phyloP scores from a whole-genome alignment of 768 basidiomycete genomes.

The Russula vinacea region DNA sequence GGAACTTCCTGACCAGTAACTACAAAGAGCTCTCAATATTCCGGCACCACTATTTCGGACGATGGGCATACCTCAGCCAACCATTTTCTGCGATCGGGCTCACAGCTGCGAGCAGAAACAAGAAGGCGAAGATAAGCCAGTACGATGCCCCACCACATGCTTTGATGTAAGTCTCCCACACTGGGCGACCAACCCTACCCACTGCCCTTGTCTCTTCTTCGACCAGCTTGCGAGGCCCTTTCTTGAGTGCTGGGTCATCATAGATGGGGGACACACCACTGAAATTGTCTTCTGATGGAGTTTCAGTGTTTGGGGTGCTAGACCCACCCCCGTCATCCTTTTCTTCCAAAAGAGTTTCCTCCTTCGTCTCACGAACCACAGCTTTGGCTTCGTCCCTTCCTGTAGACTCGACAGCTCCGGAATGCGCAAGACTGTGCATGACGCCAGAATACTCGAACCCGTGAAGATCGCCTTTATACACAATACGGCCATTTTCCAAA shows the following conservation, averaged over 20 bases:
- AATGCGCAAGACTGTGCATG: slow-evolving; percentile 63
- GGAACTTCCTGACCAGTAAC: slow-evolving; percentile 43
- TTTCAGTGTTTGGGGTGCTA: slow-evolving; percentile 30
- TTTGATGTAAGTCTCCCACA: slow-evolving; percentile 47
- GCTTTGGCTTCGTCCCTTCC: slow-evolving; percentile 41
- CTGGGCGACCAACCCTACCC: slow-evolving; percentile 45
- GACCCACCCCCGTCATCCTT: slow-evolving; percentile 36
- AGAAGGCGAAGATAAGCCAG: slow-evolving; percentile 42
- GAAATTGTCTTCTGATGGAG: slow-evolving; percentile 44
- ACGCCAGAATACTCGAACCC: slow-evolving; percentile 66
- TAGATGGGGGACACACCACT: slow-evolving; percentile 39
- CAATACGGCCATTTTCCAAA: slow-evolving; percentile 75
- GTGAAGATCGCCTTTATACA: slow-evolving; percentile 65
- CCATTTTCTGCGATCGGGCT: slow-evolving; percentile 49
- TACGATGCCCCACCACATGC: slow-evolving; percentile 40
- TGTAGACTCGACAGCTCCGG: slow-evolving; percentile 40
- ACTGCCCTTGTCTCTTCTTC: slow-evolving; percentile 59
- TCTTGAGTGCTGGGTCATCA: slow-evolving; percentile 37
- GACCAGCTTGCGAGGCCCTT: slow-evolving; percentile 72
- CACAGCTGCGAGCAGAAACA: slow-evolving; percentile 40
- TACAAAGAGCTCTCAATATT: slow-evolving; percentile 16
- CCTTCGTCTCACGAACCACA: slow-evolving; percentile 34
- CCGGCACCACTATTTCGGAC: slow-evolving; percentile 14
- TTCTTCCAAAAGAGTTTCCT: slow-evolving; percentile 11
- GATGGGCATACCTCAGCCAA: slow-evolving; percentile 38